A percentile compares a stretch with the other conserved stretches of the same genome.
These are phyloP conservation scores for Colletotrichum sp. DNA, from an alignment of 2,329 filamentous ascomycete species.

Conservation along the genomic window DNA sequence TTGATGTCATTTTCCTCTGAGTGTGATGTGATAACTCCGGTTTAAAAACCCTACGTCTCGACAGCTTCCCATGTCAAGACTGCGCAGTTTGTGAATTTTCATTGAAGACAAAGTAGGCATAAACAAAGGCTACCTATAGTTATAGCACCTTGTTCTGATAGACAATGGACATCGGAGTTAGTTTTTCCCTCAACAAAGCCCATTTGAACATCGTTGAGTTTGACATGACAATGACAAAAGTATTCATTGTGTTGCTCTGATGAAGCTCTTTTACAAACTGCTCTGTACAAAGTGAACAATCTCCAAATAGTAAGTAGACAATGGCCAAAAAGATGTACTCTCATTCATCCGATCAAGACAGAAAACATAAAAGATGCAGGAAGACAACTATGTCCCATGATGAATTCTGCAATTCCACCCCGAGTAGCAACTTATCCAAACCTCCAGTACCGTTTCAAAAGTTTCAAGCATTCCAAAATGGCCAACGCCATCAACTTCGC, in stretches of 20 bases:
- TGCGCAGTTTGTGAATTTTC: fast-evolving
- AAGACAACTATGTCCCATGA: not conserved
- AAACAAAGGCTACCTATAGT: not conserved
- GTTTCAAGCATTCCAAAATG: not conserved
- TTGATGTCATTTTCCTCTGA: not conserved
- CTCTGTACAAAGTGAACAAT: not conserved
- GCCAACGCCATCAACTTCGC: not conserved
- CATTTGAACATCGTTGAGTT: not conserved
- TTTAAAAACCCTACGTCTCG: not conserved
- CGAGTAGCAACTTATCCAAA: not conserved
- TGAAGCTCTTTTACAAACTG: not conserved
- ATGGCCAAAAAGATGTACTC: not conserved
- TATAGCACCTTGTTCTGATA: not conserved
- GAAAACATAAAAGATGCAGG: not conserved
- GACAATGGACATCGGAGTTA: not conserved
- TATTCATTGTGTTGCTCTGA: not conserved
- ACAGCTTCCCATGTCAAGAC: not conserved
- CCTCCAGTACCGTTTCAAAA: fast-evolving
- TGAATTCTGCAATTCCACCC: not conserved
- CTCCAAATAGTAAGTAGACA: not conserved
- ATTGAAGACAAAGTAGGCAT: not conserved
- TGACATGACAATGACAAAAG: not conserved
- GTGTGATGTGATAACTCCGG: not conserved
- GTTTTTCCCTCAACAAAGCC: not conserved
- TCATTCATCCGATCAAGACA: not conserved